A percentile compares a stretch with the other conserved stretches of the same genome.
Conservation (phyloP, 1,284 basidiomycete species). For the Ganoderma multipileum region DNA sequence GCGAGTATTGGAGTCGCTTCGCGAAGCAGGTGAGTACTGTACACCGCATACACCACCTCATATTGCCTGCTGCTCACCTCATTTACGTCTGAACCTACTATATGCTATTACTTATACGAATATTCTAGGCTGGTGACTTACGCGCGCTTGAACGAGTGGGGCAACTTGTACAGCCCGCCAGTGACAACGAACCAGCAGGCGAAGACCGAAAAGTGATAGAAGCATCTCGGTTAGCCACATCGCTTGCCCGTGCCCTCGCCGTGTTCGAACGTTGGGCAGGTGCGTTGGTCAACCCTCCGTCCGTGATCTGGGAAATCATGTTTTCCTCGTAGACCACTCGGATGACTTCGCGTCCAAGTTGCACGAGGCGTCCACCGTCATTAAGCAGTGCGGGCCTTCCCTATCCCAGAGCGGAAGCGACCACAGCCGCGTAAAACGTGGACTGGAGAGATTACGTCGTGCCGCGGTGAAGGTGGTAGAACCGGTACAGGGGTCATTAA, state of each 20-base stretch:
- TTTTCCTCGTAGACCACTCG: conserved; percentile 20
- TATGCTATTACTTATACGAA: background rate
- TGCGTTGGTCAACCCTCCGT: conserved; percentile 14
- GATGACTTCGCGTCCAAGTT: conserved; percentile 23
- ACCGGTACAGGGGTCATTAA: conserved; percentile 14
- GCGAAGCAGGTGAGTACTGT: conserved; percentile 39
- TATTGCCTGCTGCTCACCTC: background rate
- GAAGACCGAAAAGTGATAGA: conserved; percentile 38
- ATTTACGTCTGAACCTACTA: background rate
- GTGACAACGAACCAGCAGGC: conserved; percentile 21
- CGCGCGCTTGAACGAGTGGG: conserved; percentile 55
- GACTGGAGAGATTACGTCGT: conserved; percentile 65
- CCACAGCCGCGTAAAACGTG: conserved; percentile 59
- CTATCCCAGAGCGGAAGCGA: conserved; percentile 28
- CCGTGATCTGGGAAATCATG: too few species aligned
- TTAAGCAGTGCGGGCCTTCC: conserved; percentile 20
- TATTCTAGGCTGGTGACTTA: conserved; percentile 56
- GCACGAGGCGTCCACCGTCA: conserved; percentile 15
- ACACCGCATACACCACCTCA: background rate
- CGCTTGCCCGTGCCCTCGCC: conserved; percentile 51
- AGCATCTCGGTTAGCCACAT: conserved; percentile 47
- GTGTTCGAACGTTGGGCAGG: conserved; percentile 42
- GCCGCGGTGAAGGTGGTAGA: conserved; percentile 55
- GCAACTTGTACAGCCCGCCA: conserved; percentile 42
- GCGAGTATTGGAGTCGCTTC: conserved; percentile 56